These are phyloP conservation scores for Chaetoscypha palmicola DNA, from an alignment of 2,329 filamentous ascomycete species.

Conservation along the genomic window DNA sequence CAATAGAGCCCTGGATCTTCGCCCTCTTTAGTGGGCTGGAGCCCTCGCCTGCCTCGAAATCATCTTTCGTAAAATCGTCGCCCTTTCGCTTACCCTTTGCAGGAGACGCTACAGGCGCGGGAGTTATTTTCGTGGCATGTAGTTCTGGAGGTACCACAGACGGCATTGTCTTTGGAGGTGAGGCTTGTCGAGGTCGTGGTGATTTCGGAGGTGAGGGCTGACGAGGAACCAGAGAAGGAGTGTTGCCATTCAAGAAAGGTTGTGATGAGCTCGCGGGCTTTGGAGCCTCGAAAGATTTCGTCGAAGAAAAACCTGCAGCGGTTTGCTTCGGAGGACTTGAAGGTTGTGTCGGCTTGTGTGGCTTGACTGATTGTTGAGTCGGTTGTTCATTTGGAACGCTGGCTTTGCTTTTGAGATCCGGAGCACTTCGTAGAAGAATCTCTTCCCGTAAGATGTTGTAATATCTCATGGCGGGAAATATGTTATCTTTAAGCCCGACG, in stretches of 20 bases:
- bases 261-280: background rate
- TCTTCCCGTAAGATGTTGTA: constrained; percentile 14
- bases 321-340: background rate
- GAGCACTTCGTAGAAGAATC: constrained; percentile 11
- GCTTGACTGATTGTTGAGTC: constrained; percentile 21
- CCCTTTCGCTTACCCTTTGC: constrained; percentile 29
- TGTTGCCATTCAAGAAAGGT: constrained; percentile 5
- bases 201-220: background rate
- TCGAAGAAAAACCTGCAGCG: no score
- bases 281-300: background rate
- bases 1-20: constrained; percentile 18
- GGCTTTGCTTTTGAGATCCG: constrained; percentile 6
- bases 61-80: constrained; percentile 26
- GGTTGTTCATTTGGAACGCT: no score
- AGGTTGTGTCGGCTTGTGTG: constrained; percentile 10
- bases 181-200: background rate
- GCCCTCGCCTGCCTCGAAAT: constrained; percentile 14
- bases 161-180: background rate
- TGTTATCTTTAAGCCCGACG: constrained; percentile 7
- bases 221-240: background rate
- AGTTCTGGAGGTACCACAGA: background rate
- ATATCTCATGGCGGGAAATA: constrained; percentile 7
- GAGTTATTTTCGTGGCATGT: background rate
- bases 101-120: constrained; percentile 7
- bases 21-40: constrained; percentile 17